Evolutionary conservation across 2,329 filamentous ascomycete species (phyloP).

Genomic region (Camillea tinctor): DNA sequence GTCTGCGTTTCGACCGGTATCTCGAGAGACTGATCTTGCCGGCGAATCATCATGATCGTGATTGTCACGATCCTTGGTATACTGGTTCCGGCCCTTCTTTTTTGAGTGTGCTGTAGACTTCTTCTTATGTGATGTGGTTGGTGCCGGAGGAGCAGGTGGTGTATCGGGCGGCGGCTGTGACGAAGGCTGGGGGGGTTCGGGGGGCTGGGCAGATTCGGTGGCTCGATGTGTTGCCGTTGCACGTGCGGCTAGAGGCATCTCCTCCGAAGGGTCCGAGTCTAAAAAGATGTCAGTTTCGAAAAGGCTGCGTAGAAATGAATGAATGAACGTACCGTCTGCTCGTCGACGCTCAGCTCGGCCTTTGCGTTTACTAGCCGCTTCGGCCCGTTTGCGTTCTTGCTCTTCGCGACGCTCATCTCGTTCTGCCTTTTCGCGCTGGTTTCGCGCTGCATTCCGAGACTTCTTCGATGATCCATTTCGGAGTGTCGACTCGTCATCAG

Average conservation of each 20-base stretch:
- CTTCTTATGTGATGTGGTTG: conserved; percentile 58
- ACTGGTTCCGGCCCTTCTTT: conserved; percentile 75
- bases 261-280: conserved; percentile 74
- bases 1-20: conserved; percentile 48
- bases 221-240: conserved; percentile 35
- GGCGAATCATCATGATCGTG: conserved; percentile 56
- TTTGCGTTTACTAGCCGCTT: conserved; percentile 77
- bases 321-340: conserved; percentile 64
- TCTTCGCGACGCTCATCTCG: conserved; percentile 76
- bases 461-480: conserved; percentile 57
- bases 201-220: conserved; percentile 32
- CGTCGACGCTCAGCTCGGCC: conserved; percentile 77
- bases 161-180: conserved; percentile 48
- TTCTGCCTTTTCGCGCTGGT: conserved; percentile 61
- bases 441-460: conserved; percentile 56
- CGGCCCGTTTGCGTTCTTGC: conserved; percentile 68
- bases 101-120: conserved; percentile 55
- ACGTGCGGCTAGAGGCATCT: conserved; percentile 53
- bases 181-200: conserved; percentile 43
- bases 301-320: conserved; percentile 5
- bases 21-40: conserved; percentile 50
- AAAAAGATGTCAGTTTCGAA: conserved; percentile 36
- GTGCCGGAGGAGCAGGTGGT: conserved; percentile 39
- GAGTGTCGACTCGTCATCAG: conserved; percentile 69
- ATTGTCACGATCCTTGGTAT: conserved; percentile 71